Conservation (phyloP, 495 filamentous ascomycete species). For the Neurospora pannonica region DNA sequence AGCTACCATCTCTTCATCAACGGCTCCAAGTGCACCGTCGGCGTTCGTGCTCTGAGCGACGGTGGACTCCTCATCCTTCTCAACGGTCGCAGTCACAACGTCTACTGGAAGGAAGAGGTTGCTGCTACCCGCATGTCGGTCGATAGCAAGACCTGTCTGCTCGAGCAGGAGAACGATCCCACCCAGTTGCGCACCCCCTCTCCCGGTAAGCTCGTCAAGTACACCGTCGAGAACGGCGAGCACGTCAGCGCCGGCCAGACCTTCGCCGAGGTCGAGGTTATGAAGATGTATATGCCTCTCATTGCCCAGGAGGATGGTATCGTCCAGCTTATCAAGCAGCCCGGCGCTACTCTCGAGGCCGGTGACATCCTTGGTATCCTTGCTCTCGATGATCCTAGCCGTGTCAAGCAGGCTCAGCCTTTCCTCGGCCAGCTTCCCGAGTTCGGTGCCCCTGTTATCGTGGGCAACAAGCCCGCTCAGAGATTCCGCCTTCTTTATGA, state of each 20-base stretch:
- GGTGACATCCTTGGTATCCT: slow-evolving; percentile 98
- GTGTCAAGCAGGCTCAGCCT: slow-evolving; percentile 95
- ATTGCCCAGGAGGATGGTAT: slow-evolving; percentile 94
- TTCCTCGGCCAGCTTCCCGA: slow-evolving; percentile 89
- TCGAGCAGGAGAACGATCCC: slow-evolving; percentile 98
- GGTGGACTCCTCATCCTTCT: slow-evolving; percentile 91
- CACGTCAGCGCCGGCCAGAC: slow-evolving; percentile 89
- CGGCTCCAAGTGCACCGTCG: slow-evolving; percentile 90
- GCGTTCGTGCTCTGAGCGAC: slow-evolving; percentile 85
- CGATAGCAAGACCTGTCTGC: slow-evolving; percentile 92
- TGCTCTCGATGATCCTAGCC: slow-evolving; percentile 87
- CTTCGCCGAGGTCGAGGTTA: slow-evolving; percentile 97
- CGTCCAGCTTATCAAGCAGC: slow-evolving; percentile 98
- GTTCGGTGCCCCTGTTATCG: slow-evolving; percentile 72
- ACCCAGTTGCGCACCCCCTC: slow-evolving; percentile 92
- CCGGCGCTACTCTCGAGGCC: slow-evolving; percentile 92
- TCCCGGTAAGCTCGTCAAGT: slow-evolving; percentile 97
- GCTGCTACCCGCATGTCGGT: slow-evolving; percentile 92
- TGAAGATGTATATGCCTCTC: slow-evolving; percentile 99
- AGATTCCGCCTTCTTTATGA: slow-evolving; percentile 65
- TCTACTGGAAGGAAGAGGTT: slow-evolving; percentile 99
- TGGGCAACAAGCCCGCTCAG: slow-evolving; percentile 89
- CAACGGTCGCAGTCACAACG: slow-evolving; percentile 85
- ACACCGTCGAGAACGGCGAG: slow-evolving; percentile 91
- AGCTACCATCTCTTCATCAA: slow-evolving; percentile 99